Evolutionary conservation across 2,329 filamentous ascomycete species (phyloP).

Genomic region (Rhynchosporium agropyri): DNA sequence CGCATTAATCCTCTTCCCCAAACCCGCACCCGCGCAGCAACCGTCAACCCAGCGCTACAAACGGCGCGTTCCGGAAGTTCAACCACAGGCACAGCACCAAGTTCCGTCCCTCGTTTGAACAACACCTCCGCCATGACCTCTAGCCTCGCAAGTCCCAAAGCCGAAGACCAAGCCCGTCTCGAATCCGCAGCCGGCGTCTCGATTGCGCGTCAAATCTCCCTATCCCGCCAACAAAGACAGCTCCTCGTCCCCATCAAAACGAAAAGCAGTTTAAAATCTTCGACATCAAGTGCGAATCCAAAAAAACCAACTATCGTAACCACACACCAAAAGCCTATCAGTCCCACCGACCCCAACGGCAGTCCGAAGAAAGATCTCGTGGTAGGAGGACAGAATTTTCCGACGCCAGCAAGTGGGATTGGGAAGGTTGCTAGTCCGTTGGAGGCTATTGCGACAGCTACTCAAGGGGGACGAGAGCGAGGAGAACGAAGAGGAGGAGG

Average conservation of each 20-base stretch:
- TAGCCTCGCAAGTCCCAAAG: conserved; percentile 4
- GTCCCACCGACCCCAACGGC: neutral
- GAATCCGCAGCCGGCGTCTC: conserved; percentile 64
- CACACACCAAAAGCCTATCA: conserved; percentile 9
- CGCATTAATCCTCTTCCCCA: conserved; percentile 15
- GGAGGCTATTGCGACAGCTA: conserved; percentile 27
- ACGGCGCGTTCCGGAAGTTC: conserved; percentile 14
- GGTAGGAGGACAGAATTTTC: conserved; percentile 21
- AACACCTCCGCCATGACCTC: conserved; percentile 12
- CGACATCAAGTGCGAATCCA: neutral
- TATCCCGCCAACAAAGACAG: conserved; percentile 63
- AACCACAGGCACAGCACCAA: conserved; percentile 16
- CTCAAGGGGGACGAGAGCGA: conserved; percentile 27
- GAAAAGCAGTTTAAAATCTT: neutral
- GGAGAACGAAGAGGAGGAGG: conserved; percentile 3
- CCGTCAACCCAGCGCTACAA: conserved; percentile 1
- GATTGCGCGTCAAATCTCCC: conserved; percentile 68
- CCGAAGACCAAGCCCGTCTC: conserved; percentile 47
- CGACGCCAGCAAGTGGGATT: conserved; percentile 19
- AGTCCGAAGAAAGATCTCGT: conserved; percentile 15
- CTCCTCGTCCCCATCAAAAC: conserved; percentile 57
- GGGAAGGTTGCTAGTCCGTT: conserved; percentile 29
- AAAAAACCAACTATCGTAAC: conserved; percentile 23
- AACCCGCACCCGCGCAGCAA: conserved; percentile 7
- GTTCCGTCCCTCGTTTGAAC: neutral